Base-by-base conservation (phyloP, 768 basidiomycete genomes). In the Tricholoma matsutake region DNA sequence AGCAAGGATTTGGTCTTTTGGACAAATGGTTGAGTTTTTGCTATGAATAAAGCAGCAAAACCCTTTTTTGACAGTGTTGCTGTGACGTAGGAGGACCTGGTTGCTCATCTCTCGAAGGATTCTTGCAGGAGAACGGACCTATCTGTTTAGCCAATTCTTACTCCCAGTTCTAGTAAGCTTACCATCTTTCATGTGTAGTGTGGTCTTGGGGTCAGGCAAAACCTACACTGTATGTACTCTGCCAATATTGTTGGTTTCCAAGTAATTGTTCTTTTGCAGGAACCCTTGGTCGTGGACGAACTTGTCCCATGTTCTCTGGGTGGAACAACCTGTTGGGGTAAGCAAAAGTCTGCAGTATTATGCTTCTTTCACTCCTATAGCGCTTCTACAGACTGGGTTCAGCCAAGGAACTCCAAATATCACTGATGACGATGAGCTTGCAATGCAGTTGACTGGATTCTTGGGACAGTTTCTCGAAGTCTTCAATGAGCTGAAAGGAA, bases 381-480 rank as follows among this genome's bases (percentile, higher is more conserved):
- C 13, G 4, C 7, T 31, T 0, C 53, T 20, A 6, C 32, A 1
- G n/a, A 25, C 45, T 29, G 39, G 4, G 34, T 25, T 25, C 22
- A n/a, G 6, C 39, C 16, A 14, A n/a, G 39, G n/a, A 52, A 13
- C 22, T 25, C 47, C 16, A 8, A 37, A 47, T 18, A 11, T 9
- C 53, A 58, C 81, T 81, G 74, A 82, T 59, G 82, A 83, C 60
- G 76, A 80, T 53, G 79, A 81, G 39, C 71, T 83, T 16, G 79
- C 81, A 0, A 76, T 70, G 2, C 79, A 83, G 60, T 5, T 13
- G 34, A 35, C 34, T 35, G 34, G 34, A 20, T 92, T 92, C 71
- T 58, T 92, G 66, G 81, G 85, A 61, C 91, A 92, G 67, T 92
- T 92, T 73, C 76, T 92, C 4, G 79, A 85, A 25, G 83, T 92